Evolutionary conservation across 1,139 yeast genomes (phyloP), one percentile per base, ranked within the genome.

Genomic region (Debaryomyces psychrophilus): DNA sequence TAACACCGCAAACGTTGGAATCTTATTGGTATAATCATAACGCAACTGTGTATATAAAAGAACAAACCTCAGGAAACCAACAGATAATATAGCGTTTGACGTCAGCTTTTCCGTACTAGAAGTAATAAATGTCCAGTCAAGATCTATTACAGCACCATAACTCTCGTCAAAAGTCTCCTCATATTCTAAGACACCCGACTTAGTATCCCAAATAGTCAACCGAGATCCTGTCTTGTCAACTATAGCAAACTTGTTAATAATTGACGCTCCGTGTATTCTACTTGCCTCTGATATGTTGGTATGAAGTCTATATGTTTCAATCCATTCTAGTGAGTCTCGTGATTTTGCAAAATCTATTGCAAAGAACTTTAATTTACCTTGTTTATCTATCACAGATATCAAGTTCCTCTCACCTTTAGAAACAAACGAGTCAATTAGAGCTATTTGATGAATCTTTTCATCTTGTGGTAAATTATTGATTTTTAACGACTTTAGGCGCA

Each of bases 71-170:
- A 70, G 68, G 56, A 89, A 90, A 0, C 97, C 97, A 28, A 90
- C 83, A 0, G 96, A 87, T 26, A 92, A 69, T 8, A 92, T 80
- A 39, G 90, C 87, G 64, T 87, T 93, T 8, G 83, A 56, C 60
- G 79, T 59, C 51, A 56, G 60, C 29, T 53, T 54, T 9, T 52
- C 56, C 12, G 53, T 50, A 5, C 55, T 39, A 2, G 68, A 59
- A 18, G 80, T 79, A 0, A 93, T 81, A 47, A 83, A 77, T 0
- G 95, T 87, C 97, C 97, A 92, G 65, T 85, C 92, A 17, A 85
- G 65, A 55, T 84, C 90, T n/a, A 68, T 64, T 5, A 84, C 77
- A 2, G 62, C 51, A 2, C 74, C 76, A 27, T 41, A 67, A 50
- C 72, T 77, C 34, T 71, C 72, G 0, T 64, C 61, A 43, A 65